phyloP scores from a whole-genome alignment of 768 basidiomycete genomes.

The Boletellus sp. region DNA sequence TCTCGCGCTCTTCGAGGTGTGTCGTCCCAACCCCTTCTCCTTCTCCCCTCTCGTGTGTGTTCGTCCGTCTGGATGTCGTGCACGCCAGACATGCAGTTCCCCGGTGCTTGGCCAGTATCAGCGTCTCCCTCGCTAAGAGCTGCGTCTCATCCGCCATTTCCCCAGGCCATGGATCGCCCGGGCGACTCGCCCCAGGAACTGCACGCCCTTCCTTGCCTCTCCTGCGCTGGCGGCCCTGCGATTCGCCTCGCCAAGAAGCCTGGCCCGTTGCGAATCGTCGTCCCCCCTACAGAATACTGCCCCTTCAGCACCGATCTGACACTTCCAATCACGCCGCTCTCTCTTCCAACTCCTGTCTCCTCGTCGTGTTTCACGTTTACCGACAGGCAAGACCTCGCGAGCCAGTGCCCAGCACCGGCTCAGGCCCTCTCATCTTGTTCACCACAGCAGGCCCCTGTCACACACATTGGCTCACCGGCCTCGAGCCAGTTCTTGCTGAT shows the following conservation, averaged over 20 bases:
- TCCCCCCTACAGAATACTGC: slow-evolving; percentile 33
- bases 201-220: not conserved
- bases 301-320: slow-evolving; percentile 32
- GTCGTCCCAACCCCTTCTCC: slow-evolving; percentile 4
- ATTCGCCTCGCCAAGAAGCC: slow-evolving; percentile 16
- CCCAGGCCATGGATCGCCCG: slow-evolving; percentile 19
- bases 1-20: slow-evolving; percentile 10
- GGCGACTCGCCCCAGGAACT: slow-evolving; percentile 15
- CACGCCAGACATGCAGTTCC: slow-evolving; percentile 19
- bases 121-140: slow-evolving; percentile 4
- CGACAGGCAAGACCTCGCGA: slow-evolving; percentile 11
- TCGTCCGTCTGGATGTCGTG: slow-evolving; percentile 11
- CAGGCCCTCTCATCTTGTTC: slow-evolving; percentile 5
- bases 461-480: slow-evolving; percentile 24
- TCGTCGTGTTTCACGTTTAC: slow-evolving; percentile 28
- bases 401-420: slow-evolving; percentile 8
- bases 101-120: slow-evolving; percentile 26
- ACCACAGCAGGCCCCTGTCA: slow-evolving; percentile 5
- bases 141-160: not conserved
- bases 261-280: slow-evolving; percentile 27
- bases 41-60: not conserved
- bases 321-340: slow-evolving; percentile 26
- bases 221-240: slow-evolving; percentile 7
- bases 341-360: slow-evolving; percentile 23
- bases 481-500: slow-evolving; percentile 27